Base-by-base conservation (phyloP, 1,284 basidiomycete genomes). In the Cryptococcus jaspeensis region DNA sequence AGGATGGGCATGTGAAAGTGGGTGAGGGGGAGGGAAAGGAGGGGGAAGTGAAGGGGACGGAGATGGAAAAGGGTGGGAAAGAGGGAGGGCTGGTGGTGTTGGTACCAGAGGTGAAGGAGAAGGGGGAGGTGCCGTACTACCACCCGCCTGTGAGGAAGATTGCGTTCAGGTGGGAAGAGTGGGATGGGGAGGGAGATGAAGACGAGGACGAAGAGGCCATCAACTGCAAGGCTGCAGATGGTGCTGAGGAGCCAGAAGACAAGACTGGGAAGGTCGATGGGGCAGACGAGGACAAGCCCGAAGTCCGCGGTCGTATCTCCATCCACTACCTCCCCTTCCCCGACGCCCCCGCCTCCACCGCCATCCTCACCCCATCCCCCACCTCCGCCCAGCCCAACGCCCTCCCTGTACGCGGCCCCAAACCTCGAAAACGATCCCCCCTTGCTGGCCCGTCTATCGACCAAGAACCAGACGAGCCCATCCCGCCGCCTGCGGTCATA, bases 71-170 rank as follows among this genome's bases (percentile, higher is more conserved):
- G 56, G 32, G 12, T 45, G 47, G 6, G 59, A 51, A 42, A 28
- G 46, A 64, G 44, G 18, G 60, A 22, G 74, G 71, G 1, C 5
- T 73, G n/a, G 71, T 74, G 6, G 35, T 74, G 40, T 64, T 70
- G 46, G 57, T 65, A 15, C 73, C 73, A 0, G 55, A 67, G 38
- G 72, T 71, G 0, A 50, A 60, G 45, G 28, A 25, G 2, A 57
- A 56, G 11, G 63, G 60, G 13, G 67, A 74, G 2, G 60, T 77
- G 12, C 77, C 77, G 0, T 77, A 70, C 57, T 78, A 73, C 59
- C 74, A 77, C 54, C 77, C 77, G 2, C 55, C 66, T 2, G 70
- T 79, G 0, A 55, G 60, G 13, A 66, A 68, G 48, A 53, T 79
- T 1, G 73, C 72, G 2, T 78, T 71, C 52, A 11, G 55, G 13